Base-by-base conservation (phyloP, 805 yeast genomes). In the Myxozyma melibiosi region DNA sequence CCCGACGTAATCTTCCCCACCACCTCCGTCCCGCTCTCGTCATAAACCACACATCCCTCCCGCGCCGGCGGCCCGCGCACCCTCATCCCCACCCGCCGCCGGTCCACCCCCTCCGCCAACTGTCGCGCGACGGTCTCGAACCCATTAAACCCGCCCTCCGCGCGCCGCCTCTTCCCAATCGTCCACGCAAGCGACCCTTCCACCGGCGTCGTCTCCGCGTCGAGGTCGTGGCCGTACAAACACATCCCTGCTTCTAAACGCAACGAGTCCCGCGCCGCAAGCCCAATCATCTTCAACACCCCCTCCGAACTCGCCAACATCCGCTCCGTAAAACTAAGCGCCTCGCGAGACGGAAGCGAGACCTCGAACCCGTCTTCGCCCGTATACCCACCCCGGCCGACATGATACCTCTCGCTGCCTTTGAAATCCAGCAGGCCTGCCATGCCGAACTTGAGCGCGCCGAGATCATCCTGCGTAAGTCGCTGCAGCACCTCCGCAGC, bases 231-330 rank as follows among this genome's bases (percentile, higher is more conserved):
- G 1, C 99, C 99, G 68, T 94, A 94, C 53, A 94, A 78, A 73
- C 99, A 94, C 97, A 94, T 88, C 31, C 99, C 99, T 3, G 99
- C 99, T 76, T 94, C 99, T 51, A 94, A 76, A 68, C 99, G 83
- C 64, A 94, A 78, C 9, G 97, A 88, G 72, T 94, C 99, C 73
- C 99, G 84, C 1, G 99, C 98, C n/a, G 98, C 99, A 50, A 94
- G 81, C 3, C 99, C 99, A 66, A 90, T 88, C 37, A 97, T 96
- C 70, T 82, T 83, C 46, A 90, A 88, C 11, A 75, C 70, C 2
- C 79, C 80, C 16, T 55, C 56, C 48, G 78, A 76, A 54, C 68
- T 83, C 38, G 80, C 78, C 41, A 88, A 72, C 49, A 90, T 73
- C 5, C 80, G 76, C 57, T 80, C 74, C 42, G 94, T 83, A 64